A percentile compares a stretch with the other conserved stretches of the same genome.
These are phyloP conservation scores for Wilhelminamyces savonicus DNA, from an alignment of 805 yeast genomes.

Conservation along the genomic window DNA sequence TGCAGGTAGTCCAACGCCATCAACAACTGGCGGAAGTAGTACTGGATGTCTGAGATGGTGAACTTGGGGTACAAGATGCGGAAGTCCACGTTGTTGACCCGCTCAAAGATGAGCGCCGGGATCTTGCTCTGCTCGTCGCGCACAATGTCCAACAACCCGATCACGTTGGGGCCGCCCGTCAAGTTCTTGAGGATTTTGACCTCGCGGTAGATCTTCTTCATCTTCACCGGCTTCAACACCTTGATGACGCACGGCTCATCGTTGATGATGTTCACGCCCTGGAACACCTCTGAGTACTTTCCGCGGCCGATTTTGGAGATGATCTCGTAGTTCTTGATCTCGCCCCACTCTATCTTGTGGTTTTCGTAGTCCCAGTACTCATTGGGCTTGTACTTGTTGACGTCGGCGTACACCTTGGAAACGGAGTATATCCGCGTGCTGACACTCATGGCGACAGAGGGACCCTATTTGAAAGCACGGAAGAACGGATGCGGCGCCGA, in stretches of 20 bases:
- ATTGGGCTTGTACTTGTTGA: slow-evolving; percentile 57
- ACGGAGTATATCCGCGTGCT: slow-evolving; percentile 22
- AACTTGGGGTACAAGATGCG: slow-evolving; percentile 75
- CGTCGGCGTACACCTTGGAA: slow-evolving; percentile 67
- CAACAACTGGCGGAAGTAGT: slow-evolving; percentile 73
- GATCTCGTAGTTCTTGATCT: slow-evolving; percentile 59
- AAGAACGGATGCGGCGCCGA: neutral
- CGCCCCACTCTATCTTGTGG: slow-evolving; percentile 37
- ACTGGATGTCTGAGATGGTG: slow-evolving; percentile 69
- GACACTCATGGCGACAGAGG: slow-evolving; percentile 21
- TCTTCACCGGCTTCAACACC: slow-evolving; percentile 86
- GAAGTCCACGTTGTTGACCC: slow-evolving; percentile 77
- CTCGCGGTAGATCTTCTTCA: slow-evolving; percentile 87
- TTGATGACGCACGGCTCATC: slow-evolving; percentile 71
- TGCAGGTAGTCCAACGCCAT: slow-evolving; percentile 86
- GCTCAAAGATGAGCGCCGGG: slow-evolving; percentile 84
- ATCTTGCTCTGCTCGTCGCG: slow-evolving; percentile 74
- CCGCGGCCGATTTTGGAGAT: slow-evolving; percentile 85
- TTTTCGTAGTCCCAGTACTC: slow-evolving; percentile 87
- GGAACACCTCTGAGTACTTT: slow-evolving; percentile 91
- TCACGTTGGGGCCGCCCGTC: slow-evolving; percentile 77
- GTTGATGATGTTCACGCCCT: slow-evolving; percentile 65
- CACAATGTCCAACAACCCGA: slow-evolving; percentile 73
- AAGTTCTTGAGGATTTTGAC: slow-evolving; percentile 81
- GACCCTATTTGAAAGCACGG: too few relatives aligned